phyloP scores from a whole-genome alignment of 257 asterid species.

The Plantago ovata region DNA sequence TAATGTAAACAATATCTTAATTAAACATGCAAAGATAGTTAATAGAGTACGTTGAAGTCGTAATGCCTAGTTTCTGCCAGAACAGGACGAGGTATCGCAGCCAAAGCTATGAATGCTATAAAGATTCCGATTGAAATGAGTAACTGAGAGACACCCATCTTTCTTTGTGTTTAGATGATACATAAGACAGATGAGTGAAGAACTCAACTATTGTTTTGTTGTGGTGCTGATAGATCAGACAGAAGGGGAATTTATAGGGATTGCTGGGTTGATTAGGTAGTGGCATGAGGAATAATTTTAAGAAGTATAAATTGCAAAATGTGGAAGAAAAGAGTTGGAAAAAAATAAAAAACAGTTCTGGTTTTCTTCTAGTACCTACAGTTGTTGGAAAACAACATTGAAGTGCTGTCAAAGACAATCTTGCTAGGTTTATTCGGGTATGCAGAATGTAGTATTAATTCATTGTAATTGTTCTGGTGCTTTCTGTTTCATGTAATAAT shows the following conservation, averaged over 20 bases:
- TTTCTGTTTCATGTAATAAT: background rate
- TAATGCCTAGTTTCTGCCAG: constrained; percentile 36
- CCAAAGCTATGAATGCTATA: constrained; percentile 18
- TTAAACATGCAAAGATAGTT: no score
- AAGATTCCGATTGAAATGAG: constrained; percentile 14
- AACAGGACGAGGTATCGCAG: constrained; percentile 23
- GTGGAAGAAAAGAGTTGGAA: background rate
- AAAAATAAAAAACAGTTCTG: no score
- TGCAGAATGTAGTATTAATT: constrained; percentile 3
- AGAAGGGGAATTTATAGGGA: constrained; percentile 21
- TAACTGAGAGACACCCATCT: constrained; percentile 25
- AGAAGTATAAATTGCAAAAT: background rate
- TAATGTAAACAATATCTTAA: no score
- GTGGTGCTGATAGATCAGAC: constrained; percentile 20
- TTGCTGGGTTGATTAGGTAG: constrained; percentile 33
- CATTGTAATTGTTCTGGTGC: no score
- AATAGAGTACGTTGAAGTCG: constrained; percentile 31
- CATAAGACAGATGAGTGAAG: background rate
- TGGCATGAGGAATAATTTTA: background rate
- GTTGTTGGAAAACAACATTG: constrained; percentile 40
- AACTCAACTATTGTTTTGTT: background rate
- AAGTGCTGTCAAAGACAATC: no score
- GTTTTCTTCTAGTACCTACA: constrained; percentile 19
- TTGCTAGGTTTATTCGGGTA: no score
- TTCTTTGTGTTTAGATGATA: background rate